Conservation (phyloP, 139 green algal genomes). For the Coelastrella sp. region DNA sequence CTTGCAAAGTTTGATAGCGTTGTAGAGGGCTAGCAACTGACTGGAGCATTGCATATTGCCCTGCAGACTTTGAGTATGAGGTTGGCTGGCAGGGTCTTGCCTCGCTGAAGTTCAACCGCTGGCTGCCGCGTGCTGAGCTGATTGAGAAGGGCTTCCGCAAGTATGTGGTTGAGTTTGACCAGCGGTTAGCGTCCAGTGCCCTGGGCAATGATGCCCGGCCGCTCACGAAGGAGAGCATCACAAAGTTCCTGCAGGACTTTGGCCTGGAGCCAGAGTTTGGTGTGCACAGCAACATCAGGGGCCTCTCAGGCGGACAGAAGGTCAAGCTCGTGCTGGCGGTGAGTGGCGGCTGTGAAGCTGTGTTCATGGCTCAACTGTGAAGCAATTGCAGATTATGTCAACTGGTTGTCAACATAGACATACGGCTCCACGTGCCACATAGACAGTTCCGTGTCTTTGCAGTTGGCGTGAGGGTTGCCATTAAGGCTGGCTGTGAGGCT, state of each 20-base stretch:
- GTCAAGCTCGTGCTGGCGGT: slow-evolving; percentile 88
- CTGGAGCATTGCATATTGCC: background rate
- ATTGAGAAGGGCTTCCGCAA: slow-evolving; percentile 92
- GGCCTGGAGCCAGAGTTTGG: slow-evolving; percentile 94
- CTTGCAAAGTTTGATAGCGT: too few relatives aligned
- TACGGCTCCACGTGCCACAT: too few relatives aligned
- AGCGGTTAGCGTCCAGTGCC: slow-evolving; percentile 73
- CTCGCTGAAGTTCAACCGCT: slow-evolving; percentile 56
- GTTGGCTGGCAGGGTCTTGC: slow-evolving; percentile 53
- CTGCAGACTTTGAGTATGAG: slow-evolving; percentile 73
- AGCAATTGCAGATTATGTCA: too few relatives aligned
- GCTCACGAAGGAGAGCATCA: slow-evolving; percentile 86
- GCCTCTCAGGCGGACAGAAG: slow-evolving; percentile 87
- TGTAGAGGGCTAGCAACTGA: too few relatives aligned
- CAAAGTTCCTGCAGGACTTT: slow-evolving; percentile 93
- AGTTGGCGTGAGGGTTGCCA: too few relatives aligned
- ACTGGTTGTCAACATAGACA: too few relatives aligned
- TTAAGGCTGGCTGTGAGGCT: too few relatives aligned
- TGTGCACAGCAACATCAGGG: slow-evolving; percentile 88
- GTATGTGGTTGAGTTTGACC: slow-evolving; percentile 87
- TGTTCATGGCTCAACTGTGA: too few relatives aligned
- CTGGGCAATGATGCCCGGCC: slow-evolving; percentile 81
- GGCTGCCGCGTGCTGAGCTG: slow-evolving; percentile 75
- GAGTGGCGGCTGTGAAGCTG: background rate
- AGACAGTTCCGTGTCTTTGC: too few relatives aligned